A percentile compares a stretch with the other conserved stretches of the same genome.
Evolutionary conservation across 2,329 filamentous ascomycete species (phyloP).

Genomic region (Alternaria arborescens): DNA sequence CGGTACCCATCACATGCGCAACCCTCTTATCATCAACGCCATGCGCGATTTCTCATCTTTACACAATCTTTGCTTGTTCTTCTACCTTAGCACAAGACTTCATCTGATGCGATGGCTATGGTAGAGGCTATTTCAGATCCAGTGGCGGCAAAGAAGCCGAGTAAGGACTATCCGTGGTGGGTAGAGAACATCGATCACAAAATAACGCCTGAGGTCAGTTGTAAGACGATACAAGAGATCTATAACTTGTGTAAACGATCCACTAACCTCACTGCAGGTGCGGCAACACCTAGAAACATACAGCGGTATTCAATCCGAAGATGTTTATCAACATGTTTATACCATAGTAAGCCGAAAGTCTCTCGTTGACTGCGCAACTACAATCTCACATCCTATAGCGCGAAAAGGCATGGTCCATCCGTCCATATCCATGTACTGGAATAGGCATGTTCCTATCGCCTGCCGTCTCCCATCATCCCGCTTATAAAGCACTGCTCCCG

Average conservation of each 20-base stretch:
- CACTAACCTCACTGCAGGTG: neutral
- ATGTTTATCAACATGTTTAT: neutral
- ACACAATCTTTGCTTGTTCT: neutral
- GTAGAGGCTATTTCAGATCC: no score
- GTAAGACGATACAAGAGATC: neutral
- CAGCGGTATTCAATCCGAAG: neutral
- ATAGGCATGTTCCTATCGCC: neutral
- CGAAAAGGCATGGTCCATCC: neutral
- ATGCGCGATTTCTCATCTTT: no score
- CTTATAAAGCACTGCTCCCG: neutral
- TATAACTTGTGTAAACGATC: neutral
- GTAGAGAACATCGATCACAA: neutral
- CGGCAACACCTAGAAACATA: neutral
- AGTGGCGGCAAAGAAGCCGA: neutral
- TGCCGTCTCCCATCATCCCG: neutral
- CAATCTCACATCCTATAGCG: neutral
- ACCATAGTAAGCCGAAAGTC: neutral
- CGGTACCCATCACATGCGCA: neutral
- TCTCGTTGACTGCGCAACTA: neutral
- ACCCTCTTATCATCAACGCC: neutral
- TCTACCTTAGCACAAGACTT: neutral
- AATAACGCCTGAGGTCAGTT: neutral
- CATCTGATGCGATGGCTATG: neutral
- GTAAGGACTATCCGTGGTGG: neutral
- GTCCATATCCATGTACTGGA: neutral